These are phyloP conservation scores for Acer negundo DNA, from an alignment of 345 rosid genomes.

Conservation along the genomic window DNA sequence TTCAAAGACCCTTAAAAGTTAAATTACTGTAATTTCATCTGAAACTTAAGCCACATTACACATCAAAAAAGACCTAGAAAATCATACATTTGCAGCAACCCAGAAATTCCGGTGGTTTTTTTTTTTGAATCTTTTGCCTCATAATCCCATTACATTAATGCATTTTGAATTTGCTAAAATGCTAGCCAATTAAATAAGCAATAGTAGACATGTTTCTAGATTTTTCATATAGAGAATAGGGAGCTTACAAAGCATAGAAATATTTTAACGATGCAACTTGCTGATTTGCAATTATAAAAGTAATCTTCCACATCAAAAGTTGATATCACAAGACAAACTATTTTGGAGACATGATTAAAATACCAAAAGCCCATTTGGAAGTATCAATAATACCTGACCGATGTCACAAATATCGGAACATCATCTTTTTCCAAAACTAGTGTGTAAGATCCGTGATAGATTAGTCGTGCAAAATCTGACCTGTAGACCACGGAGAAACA, in stretches of 20 bases:
- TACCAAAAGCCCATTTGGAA: neutral
- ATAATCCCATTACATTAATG: neutral
- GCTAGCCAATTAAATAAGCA: neutral
- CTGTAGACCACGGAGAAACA: conserved; percentile 41
- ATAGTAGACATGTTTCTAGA: neutral
- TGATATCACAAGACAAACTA: neutral
- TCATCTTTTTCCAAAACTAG: conserved; percentile 87
- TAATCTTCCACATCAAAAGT: neutral
- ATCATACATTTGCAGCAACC: too few species aligned
- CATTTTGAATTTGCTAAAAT: neutral
- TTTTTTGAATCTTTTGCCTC: neutral
- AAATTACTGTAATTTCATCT: too few species aligned
- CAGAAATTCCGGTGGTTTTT: too few species aligned
- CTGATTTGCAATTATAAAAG: neutral
- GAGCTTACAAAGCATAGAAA: neutral
- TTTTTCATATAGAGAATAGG: neutral
- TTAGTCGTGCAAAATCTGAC: conserved; percentile 78
- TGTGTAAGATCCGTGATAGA: conserved; percentile 82
- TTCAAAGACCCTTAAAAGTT: too few species aligned
- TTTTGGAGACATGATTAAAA: too few species aligned
- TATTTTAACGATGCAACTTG: neutral
- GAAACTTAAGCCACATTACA: too few species aligned
- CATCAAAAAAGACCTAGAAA: too few species aligned
- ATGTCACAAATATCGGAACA: conserved; percentile 76
- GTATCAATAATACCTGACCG: conserved; percentile 62